Percentiles rank a stretch among this genome's conserved stretches.
phyloP scores from a whole-genome alignment of 352 stramenopile species.

The Globisporangium abappressorium region DNA sequence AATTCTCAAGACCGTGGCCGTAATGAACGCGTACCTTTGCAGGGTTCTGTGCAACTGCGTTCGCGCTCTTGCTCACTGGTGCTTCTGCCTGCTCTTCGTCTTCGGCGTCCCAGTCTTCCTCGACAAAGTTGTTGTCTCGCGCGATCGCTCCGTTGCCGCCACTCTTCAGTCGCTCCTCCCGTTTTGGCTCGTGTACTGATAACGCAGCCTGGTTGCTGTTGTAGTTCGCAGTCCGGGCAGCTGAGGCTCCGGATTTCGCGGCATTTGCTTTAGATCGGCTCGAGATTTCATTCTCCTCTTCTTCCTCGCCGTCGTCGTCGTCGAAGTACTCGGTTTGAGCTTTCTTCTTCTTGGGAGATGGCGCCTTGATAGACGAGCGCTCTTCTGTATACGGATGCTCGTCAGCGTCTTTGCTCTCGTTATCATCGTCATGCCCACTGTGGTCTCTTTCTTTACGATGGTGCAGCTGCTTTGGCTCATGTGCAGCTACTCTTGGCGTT shows the following conservation, averaged over 20 bases:
- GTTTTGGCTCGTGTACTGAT: background rate
- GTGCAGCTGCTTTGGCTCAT: background rate
- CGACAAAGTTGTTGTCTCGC: constrained; percentile 73
- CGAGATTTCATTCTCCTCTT: constrained; percentile 7
- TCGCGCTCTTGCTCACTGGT: background rate
- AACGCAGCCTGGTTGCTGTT: constrained; percentile 12
- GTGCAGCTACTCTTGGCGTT: constrained; percentile 5
- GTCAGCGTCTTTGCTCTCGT: constrained; percentile 18
- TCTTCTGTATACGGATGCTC: background rate
- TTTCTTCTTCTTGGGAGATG: constrained; percentile 7
- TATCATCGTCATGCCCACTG: constrained; percentile 15
- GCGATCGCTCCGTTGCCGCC: constrained; percentile 23
- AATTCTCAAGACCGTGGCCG: background rate
- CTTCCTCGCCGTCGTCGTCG: constrained; percentile 48
- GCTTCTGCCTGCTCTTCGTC: constrained; percentile 22
- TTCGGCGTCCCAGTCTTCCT: constrained; percentile 74
- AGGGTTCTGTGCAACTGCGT: constrained; percentile 18
- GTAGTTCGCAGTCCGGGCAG: background rate
- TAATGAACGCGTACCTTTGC: constrained; percentile 31
- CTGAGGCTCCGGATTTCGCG: constrained; percentile 7
- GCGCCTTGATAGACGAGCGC: background rate
- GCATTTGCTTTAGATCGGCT: background rate
- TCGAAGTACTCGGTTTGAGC: constrained; percentile 57
- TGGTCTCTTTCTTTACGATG: background rate
- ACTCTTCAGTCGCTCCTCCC: constrained; percentile 11